phyloP scores from a whole-genome alignment of 345 rosid genomes.

The Erysimum cheiranthoides region DNA sequence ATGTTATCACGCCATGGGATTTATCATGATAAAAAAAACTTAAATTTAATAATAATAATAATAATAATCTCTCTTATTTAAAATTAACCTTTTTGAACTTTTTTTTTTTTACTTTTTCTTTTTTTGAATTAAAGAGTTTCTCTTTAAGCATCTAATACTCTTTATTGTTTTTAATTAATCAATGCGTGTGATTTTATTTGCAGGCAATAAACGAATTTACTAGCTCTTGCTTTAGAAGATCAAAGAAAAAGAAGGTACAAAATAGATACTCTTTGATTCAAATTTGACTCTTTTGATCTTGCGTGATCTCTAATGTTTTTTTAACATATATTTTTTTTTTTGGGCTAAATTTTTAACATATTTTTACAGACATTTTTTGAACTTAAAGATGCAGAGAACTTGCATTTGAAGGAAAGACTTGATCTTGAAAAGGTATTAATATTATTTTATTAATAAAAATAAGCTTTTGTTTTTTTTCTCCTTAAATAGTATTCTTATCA shows the following conservation, averaged over 20 bases:
- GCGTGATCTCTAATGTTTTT: not conserved
- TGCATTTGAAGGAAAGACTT: conserved; percentile 62
- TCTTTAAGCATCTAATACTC: conserved; percentile 14
- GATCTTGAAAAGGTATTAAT: conserved; percentile 58
- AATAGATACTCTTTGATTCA: not conserved
- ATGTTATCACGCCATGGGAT: conserved; percentile 33
- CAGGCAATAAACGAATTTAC: conserved; percentile 60
- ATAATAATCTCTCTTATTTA: not conserved
- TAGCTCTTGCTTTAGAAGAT: conserved; percentile 51
- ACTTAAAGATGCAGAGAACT: conserved; percentile 68
- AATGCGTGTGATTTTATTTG: conserved; percentile 29
- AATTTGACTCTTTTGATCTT: not conserved
- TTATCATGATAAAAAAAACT: conserved; percentile 12
- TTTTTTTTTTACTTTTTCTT: conserved; percentile 18
- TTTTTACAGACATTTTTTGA: conserved; percentile 67
- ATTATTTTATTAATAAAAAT: not conserved
- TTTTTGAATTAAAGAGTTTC: conserved; percentile 33
- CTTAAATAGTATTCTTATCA: not conserved
- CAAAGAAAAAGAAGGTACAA: conserved; percentile 65
- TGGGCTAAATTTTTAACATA: not conserved
- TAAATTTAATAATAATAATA: not conserved
- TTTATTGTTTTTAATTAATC: conserved; percentile 15
- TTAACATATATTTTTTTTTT: conserved; percentile 6
- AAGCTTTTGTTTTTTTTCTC: not conserved
- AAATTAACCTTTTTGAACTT: not conserved